Evolutionary conservation across 2,329 filamentous ascomycete genomes (phyloP).

Genomic region (Chrysoporthe deuterocubensis): DNA sequence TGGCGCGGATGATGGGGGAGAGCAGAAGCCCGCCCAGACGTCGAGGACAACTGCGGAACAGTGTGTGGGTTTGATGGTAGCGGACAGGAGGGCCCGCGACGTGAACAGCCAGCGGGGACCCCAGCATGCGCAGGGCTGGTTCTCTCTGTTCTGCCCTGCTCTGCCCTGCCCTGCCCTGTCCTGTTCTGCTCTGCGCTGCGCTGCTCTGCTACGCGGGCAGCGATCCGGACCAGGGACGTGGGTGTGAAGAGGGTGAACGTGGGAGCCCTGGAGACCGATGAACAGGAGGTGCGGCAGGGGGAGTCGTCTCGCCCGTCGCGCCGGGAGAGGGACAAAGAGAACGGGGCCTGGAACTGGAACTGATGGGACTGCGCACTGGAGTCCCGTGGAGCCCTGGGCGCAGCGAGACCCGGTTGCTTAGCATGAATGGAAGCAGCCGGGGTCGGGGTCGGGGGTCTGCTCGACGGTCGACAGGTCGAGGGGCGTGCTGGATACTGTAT

Average conservation of each 20-base stretch:
- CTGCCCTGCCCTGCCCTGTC: slow-evolving; percentile 7
- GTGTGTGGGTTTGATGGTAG: slow-evolving; percentile 6
- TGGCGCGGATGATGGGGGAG: slow-evolving; percentile 19
- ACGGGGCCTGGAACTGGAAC: slow-evolving; percentile 11
- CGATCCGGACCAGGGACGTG: slow-evolving; percentile 17
- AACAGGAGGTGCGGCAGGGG: slow-evolving; percentile 8
- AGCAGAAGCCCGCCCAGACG: slow-evolving; percentile 23
- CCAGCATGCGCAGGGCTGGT: neutral
- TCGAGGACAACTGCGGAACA: slow-evolving; percentile 17
- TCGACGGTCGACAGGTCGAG: slow-evolving; percentile 16
- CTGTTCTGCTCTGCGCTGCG: slow-evolving; percentile 16
- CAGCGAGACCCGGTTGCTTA: slow-evolving; percentile 36
- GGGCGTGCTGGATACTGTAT: slow-evolving; percentile 9
- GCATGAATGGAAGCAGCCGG: slow-evolving; percentile 42
- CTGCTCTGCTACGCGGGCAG: slow-evolving; percentile 8
- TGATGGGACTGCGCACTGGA: slow-evolving; percentile 14
- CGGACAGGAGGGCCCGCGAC: slow-evolving; percentile 14
- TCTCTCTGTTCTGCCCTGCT: slow-evolving; percentile 8
- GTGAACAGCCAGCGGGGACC: slow-evolving; percentile 7
- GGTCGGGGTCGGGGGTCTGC: slow-evolving; percentile 33
- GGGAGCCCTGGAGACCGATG: slow-evolving; percentile 16
- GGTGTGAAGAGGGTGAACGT: slow-evolving; percentile 7
- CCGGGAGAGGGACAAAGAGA: slow-evolving; percentile 9
- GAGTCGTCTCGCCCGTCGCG: slow-evolving; percentile 7
- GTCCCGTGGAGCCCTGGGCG: slow-evolving; percentile 22